Evolutionary conservation across 169 alveolate species (phyloP).

Genomic region (Plasmodium cynomolgi): DNA sequence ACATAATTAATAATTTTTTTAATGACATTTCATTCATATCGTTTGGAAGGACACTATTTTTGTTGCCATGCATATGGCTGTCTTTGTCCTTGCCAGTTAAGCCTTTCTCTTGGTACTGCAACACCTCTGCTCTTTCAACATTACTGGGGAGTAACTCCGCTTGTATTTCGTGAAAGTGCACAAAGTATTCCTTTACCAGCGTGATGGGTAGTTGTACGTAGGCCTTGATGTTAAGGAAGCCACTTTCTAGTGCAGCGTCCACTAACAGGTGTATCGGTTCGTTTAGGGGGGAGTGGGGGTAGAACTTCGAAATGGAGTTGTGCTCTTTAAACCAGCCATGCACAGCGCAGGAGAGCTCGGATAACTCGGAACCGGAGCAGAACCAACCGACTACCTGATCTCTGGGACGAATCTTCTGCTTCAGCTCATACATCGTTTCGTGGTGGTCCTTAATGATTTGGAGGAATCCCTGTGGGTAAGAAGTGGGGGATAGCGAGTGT

Average conservation of each 20-base stretch:
- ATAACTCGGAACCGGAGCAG: constrained; percentile 92
- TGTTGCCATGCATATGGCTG: constrained; percentile 26
- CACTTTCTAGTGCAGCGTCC: constrained; percentile 91
- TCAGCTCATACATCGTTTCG: constrained; percentile 91
- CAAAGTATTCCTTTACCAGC: constrained; percentile 87
- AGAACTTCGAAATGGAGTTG: constrained; percentile 89
- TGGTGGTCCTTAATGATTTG: constrained; percentile 93
- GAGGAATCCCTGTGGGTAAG: constrained; percentile 85
- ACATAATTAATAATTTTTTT: constrained; percentile 71
- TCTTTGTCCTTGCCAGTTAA: constrained; percentile 1
- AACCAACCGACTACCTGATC: constrained; percentile 93
- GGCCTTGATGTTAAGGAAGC: constrained; percentile 89
- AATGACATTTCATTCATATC: constrained; percentile 75
- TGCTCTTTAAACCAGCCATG: constrained; percentile 94
- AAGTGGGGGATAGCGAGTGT: background rate
- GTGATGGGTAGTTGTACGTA: constrained; percentile 87
- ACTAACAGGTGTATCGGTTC: constrained; percentile 93
- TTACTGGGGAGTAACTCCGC: constrained; percentile 81
- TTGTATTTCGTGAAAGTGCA: constrained; percentile 90
- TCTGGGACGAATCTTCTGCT: constrained; percentile 90
- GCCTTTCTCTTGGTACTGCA: constrained; percentile 14
- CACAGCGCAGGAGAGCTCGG: constrained; percentile 93
- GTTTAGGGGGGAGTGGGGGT: constrained; percentile 90
- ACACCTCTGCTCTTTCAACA: constrained; percentile 71
- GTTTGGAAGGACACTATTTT: constrained; percentile 13